Base-by-base conservation (phyloP, 768 basidiomycete genomes). In the Naganishia friedmannii region DNA sequence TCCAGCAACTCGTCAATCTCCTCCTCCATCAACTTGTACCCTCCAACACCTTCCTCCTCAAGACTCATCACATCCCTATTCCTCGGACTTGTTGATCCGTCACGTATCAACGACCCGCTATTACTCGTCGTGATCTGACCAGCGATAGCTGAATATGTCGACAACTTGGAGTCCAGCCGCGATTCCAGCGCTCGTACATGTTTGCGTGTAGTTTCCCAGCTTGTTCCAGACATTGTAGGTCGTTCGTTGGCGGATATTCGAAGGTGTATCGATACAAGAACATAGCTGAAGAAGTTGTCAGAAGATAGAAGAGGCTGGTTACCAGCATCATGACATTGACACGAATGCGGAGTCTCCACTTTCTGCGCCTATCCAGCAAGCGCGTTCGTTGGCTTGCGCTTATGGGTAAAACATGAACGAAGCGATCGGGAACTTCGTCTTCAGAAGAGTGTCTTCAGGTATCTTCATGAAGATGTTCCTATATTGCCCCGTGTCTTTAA, bases 161-260 rank as follows among this genome's bases (percentile, higher is more conserved):
- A 92, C 34, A 99, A 85, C 80, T 96, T 95, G 37, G 90, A 83
- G 78, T 96, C 92, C 73, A 98, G 90, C 28, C 92, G 85, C 55
- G 92, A 92, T 79, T 98, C 95, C 31, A 97, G 87, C 5, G 93
- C 93, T 76, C 94, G 86, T 82, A 92, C 92, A 81, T 95, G 93
- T 66, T 93, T 84, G 76, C 96, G 90, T 37, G 97, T 85, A 67
- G 89, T 86, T 75, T 98, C 95, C 83, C 93, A 94, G 42, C 77
- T 66, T 45, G 77, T 67, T 39, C 42, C 60, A 42, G 60, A 63
- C 60, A 63, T 63, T 72, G 67, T 12, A 79, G 69, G 15, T 58
- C 37, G 23, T 73, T 54, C 7, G 72, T 57, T 74, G 7, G 15
- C 7, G 42, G 42, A 42, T 75, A 9, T 70, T 63, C 67, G 4